phyloP scores from a whole-genome alignment of 371 early-diverging fungal species.

The Zychaea mexicana region DNA sequence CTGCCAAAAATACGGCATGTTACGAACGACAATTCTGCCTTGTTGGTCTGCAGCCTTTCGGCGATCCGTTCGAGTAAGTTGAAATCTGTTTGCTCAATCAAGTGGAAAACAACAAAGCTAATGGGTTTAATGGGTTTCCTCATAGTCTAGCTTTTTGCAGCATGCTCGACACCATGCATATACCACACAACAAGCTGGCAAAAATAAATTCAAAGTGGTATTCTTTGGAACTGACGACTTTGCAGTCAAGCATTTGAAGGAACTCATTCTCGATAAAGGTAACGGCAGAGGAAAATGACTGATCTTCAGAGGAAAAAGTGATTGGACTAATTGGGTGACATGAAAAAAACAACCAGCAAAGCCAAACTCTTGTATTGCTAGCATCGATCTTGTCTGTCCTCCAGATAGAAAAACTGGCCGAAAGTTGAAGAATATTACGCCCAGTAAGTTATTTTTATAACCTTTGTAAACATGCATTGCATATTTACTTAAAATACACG shows the following conservation, averaged over 20 bases:
- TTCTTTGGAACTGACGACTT: slow-evolving; percentile 90
- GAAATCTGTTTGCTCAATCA: too few relatives aligned
- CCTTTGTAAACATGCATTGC: background rate
- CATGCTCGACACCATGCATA: too few relatives aligned
- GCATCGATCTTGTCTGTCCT: slow-evolving; percentile 74
- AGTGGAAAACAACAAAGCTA: too few relatives aligned
- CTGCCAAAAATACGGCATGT: too few relatives aligned
- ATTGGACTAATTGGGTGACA: background rate
- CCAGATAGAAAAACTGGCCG: slow-evolving; percentile 57
- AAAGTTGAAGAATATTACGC: slow-evolving; percentile 37
- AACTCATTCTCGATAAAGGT: slow-evolving; percentile 57
- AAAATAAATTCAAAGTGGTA: slow-evolving; percentile 41
- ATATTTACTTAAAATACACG: background rate
- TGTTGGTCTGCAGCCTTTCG: too few relatives aligned
- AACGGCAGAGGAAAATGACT: background rate
- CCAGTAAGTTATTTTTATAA: slow-evolving; percentile 23
- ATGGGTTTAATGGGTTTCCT: too few relatives aligned
- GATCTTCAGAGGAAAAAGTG: background rate
- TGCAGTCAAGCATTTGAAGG: slow-evolving; percentile 66
- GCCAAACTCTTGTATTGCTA: slow-evolving; percentile 27
- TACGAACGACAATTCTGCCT: too few relatives aligned
- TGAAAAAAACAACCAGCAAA: background rate
- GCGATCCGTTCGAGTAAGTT: too few relatives aligned
- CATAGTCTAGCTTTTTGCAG: too few relatives aligned
- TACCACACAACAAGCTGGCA: background rate